Evolutionary conservation across 345 rosid species (phyloP).

Genomic region (Eucalyptus rudis): DNA sequence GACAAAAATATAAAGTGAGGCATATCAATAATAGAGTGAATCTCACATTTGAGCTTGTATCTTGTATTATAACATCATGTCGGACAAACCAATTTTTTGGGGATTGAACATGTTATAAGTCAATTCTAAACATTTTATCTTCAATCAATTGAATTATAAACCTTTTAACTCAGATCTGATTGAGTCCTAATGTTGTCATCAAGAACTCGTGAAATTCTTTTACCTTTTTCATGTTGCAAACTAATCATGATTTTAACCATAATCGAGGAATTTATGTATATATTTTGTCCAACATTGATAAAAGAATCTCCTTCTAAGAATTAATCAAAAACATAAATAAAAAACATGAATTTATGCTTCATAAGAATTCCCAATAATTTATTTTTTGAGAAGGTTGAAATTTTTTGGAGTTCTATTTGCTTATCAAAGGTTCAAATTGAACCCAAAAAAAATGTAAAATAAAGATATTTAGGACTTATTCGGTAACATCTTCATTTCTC

Average conservation of each 20-base stretch:
- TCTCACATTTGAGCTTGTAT: neutral
- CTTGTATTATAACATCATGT: neutral
- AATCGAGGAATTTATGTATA: neutral
- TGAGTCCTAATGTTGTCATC: neutral
- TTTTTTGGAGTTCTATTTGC: neutral
- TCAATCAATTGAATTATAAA: neutral
- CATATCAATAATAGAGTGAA: neutral
- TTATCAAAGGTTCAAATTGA: neutral
- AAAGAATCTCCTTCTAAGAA: neutral
- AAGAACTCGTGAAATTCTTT: accelerated
- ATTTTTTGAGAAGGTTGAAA: neutral
- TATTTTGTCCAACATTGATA: neutral
- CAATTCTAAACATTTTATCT: neutral
- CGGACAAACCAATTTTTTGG: neutral
- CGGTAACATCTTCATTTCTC: neutral
- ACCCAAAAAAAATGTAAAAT: neutral
- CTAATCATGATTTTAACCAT: neutral
- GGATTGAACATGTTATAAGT: neutral
- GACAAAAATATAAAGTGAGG: neutral
- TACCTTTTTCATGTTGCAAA: neutral
- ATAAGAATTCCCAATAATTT: neutral
- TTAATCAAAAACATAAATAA: too few species aligned
- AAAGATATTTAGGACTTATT: neutral
- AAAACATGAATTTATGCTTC: neutral
- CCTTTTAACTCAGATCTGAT: accelerated